Conservation (phyloP, 2,329 filamentous ascomycete species). For the Aspergillus sp. region DNA sequence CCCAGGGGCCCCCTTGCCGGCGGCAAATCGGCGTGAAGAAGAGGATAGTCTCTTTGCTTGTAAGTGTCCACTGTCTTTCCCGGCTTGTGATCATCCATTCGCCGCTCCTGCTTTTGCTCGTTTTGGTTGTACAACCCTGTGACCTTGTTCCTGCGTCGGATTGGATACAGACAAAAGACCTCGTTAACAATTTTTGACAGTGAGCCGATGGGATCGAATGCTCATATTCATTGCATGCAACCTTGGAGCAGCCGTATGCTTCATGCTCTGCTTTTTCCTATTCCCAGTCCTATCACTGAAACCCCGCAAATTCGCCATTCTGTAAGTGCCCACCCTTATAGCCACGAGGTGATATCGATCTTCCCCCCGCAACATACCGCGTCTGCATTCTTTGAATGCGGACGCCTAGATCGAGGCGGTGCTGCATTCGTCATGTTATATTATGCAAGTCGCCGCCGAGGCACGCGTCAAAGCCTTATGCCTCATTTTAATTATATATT, state of each 20-base stretch:
- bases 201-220: constrained; percentile 94
- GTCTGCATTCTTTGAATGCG: constrained; percentile 3
- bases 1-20: constrained; percentile 76
- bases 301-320: constrained; percentile 88
- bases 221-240: constrained; percentile 89
- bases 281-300: constrained; percentile 73
- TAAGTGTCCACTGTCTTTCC: constrained; percentile 51
- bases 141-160: constrained; percentile 31
- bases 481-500: too few relatives aligned
- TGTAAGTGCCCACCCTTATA: constrained; percentile 59
- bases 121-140: constrained; percentile 13
- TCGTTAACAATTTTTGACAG: constrained; percentile 42
- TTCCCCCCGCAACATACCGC: constrained; percentile 6
- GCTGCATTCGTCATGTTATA: constrained; percentile 16
- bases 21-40: constrained; percentile 76
- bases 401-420: constrained; percentile 12
- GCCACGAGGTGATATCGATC: constrained; percentile 1
- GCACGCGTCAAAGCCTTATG: constrained; percentile 1
- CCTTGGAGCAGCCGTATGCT: constrained; percentile 79
- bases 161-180: neutral
- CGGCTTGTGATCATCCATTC: neutral
- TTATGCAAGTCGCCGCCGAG: constrained; percentile 7
- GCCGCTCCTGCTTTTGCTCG: constrained; percentile 7
- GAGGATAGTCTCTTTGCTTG: constrained; percentile 91
- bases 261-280: constrained; percentile 80